phyloP scores from a whole-genome alignment of 371 early-diverging fungal species.

The Encephalitozoon romaleae region DNA sequence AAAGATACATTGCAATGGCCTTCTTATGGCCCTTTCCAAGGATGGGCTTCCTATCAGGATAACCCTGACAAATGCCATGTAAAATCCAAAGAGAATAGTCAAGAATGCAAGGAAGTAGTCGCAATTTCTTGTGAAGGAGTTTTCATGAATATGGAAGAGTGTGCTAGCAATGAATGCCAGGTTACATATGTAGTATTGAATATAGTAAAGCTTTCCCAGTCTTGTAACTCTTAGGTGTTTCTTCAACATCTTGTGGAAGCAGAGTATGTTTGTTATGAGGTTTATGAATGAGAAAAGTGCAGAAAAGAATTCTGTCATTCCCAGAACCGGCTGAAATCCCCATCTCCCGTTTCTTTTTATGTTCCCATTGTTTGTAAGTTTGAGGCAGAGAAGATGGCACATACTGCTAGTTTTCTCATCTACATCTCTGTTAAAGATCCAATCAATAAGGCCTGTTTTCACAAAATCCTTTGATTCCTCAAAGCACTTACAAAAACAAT shows the following conservation, averaged over 20 bases:
- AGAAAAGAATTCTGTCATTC: constrained; percentile 48
- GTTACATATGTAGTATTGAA: constrained; percentile 32
- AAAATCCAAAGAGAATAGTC: constrained; percentile 24
- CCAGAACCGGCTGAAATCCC: constrained; percentile 42
- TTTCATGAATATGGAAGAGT: constrained; percentile 54
- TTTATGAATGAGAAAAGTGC: constrained; percentile 39
- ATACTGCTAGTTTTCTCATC: constrained; percentile 25
- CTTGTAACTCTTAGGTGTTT: not conserved
- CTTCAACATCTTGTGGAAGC: constrained; percentile 9
- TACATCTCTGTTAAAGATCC: constrained; percentile 16
- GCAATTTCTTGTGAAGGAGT: constrained; percentile 30
- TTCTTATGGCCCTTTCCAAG: not conserved
- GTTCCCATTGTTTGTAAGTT: constrained; percentile 31
- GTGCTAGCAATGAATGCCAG: constrained; percentile 46
- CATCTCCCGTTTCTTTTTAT: constrained; percentile 51
- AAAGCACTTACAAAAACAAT: constrained; percentile 8
- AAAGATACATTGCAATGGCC: not conserved
- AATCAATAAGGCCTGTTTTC: constrained; percentile 26
- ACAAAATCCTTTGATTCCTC: not conserved
- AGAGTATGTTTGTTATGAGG: constrained; percentile 18
- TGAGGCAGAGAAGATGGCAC: constrained; percentile 43
- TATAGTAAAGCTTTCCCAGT: not conserved
- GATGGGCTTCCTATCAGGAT: not conserved
- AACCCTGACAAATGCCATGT: constrained; percentile 22
- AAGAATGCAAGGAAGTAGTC: constrained; percentile 54